A percentile compares a stretch with the other conserved stretches of the same genome.
phyloP scores from a whole-genome alignment of 345 rosid species.

The Aegle marmelos region DNA sequence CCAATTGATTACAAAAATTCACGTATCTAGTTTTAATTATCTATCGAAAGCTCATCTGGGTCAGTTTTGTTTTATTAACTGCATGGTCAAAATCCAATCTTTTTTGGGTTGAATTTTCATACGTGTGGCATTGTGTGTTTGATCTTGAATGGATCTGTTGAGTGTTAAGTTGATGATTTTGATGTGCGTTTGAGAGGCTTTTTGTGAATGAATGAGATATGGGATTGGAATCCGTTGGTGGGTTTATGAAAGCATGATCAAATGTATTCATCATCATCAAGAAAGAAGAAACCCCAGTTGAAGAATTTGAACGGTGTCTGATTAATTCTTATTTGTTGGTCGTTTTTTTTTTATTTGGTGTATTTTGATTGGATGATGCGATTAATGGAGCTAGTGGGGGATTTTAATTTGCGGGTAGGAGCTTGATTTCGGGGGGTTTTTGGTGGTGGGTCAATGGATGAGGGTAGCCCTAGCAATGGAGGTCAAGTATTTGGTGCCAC shows the following conservation, averaged over 20 bases:
- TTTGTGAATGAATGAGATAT: conserved; percentile 43
- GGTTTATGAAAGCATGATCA: conserved; percentile 19
- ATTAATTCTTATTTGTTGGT: conserved; percentile 6
- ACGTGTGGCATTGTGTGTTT: conserved; percentile 17
- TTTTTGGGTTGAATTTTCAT: neutral
- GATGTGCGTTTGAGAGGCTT: conserved; percentile 29
- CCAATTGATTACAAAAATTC: neutral
- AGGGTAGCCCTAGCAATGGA: conserved; percentile 43
- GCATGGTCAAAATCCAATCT: conserved; percentile 5
- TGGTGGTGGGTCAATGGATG: conserved; percentile 52
- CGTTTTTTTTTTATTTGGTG: neutral
- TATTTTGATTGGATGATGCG: neutral
- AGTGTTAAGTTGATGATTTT: conserved; percentile 37
- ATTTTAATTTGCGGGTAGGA: conserved; percentile 27
- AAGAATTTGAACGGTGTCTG: conserved; percentile 28
- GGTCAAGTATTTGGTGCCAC: conserved; percentile 31
- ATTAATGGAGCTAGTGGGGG: conserved; percentile 36
- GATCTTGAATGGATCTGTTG: conserved; percentile 38
- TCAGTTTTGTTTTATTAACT: neutral
- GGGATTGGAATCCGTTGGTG: conserved; percentile 80
- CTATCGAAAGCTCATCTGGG: neutral
- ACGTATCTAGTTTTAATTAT: neutral
- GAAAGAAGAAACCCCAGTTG: conserved; percentile 18
- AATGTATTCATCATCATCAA: conserved; percentile 7
- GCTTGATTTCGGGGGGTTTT: conserved; percentile 34